These are phyloP conservation scores for Fistulifera pelliculosa DNA, from an alignment of 108 stramenopile species.

Conservation along the genomic window DNA sequence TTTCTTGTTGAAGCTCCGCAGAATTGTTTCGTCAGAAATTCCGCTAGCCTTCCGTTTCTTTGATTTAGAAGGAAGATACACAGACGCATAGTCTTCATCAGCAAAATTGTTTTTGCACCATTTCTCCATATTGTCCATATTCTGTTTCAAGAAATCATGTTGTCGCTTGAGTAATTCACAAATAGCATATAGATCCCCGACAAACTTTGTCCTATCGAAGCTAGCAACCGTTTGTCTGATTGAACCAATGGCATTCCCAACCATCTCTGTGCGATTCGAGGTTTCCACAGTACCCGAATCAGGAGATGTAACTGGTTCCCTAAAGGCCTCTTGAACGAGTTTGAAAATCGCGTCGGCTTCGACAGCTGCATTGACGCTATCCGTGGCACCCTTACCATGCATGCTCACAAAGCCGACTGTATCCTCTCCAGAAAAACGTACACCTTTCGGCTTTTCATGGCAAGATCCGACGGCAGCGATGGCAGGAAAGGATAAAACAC, in stretches of 20 bases:
- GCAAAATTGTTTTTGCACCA: slow-evolving; percentile 38
- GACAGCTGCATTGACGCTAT: not conserved
- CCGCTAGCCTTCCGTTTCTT: not conserved
- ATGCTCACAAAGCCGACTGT: slow-evolving; percentile 10
- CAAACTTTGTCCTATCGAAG: slow-evolving; percentile 19
- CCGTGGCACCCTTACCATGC: no score
- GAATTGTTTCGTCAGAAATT: not conserved
- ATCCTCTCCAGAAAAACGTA: slow-evolving; percentile 32
- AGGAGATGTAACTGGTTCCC: not conserved
- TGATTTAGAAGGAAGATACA: slow-evolving; percentile 3
- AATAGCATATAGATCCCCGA: slow-evolving; percentile 27
- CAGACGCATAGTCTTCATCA: slow-evolving; percentile 24
- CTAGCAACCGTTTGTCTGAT: slow-evolving; percentile 12
- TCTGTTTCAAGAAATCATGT: slow-evolving; percentile 35
- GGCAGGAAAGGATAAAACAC: slow-evolving; percentile 50
- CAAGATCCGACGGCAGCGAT: slow-evolving; percentile 27
- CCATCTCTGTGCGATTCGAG: slow-evolving; percentile 15
- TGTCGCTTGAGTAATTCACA: slow-evolving; percentile 32
- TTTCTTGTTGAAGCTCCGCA: not conserved
- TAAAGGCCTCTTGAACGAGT: slow-evolving; percentile 6
- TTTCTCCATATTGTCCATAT: slow-evolving; percentile 40
- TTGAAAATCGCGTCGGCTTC: slow-evolving; percentile 3
- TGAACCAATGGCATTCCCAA: slow-evolving; percentile 5
- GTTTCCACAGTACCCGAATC: not conserved
- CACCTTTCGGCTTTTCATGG: slow-evolving; percentile 31